These are phyloP conservation scores for Pterocarpus santalinus DNA, from an alignment of 306 rosid genomes.

Conservation along the genomic window DNA sequence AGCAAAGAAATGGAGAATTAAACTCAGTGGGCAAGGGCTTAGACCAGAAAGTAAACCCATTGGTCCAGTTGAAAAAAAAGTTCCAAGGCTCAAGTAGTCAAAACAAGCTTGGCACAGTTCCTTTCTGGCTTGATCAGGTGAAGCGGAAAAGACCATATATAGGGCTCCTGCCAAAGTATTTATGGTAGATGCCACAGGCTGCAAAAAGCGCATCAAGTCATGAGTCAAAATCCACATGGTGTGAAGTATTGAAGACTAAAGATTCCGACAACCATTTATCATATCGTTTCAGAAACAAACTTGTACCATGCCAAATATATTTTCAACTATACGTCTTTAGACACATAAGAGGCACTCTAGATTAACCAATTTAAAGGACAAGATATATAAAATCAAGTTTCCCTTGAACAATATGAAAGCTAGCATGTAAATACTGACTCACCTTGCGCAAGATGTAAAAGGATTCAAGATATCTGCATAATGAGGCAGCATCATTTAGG, in stretches of 20 bases:
- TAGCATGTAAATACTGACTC: not conserved
- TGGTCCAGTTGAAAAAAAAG: conserved; percentile 59
- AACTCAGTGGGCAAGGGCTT: conserved; percentile 64
- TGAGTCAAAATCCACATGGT: conserved; percentile 3
- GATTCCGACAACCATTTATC: not conserved
- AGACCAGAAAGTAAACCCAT: conserved; percentile 70
- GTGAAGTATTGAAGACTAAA: not conserved
- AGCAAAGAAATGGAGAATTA: conserved; percentile 77
- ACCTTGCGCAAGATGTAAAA: conserved; percentile 70
- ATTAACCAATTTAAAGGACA: conserved; percentile 9
- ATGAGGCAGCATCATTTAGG: conserved; percentile 53
- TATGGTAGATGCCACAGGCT: conserved; percentile 73
- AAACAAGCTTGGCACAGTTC: conserved; percentile 71
- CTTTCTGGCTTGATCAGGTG: conserved; percentile 57
- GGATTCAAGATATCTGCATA: conserved; percentile 63
- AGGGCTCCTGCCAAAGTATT: conserved; percentile 71
- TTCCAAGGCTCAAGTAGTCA: conserved; percentile 67
- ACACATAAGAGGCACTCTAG: not conserved
- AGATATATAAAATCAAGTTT: not conserved
- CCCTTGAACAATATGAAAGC: not conserved
- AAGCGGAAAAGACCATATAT: conserved; percentile 60
- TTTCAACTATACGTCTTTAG: not conserved
- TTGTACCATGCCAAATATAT: not conserved
- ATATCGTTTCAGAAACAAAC: not conserved
- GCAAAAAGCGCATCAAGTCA: conserved; percentile 34